A percentile compares a stretch with the other conserved stretches of the same genome.
Conservation (phyloP, 352 stramenopile species). For the Pythium aquatile region DNA sequence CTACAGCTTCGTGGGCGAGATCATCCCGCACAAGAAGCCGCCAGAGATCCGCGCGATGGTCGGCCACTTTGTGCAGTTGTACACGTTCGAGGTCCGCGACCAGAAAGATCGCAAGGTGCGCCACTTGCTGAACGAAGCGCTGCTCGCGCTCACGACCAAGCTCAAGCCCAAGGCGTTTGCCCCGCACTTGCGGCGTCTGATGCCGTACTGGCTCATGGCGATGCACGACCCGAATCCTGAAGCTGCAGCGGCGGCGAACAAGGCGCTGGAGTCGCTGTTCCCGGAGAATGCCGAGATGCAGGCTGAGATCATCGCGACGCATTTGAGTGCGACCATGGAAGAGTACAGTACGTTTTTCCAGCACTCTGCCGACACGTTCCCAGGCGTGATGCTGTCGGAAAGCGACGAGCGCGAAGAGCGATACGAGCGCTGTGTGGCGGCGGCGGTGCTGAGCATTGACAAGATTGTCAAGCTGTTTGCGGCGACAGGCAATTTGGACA, state of each 20-base stretch:
- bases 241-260: slow-evolving; percentile 42
- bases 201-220: slow-evolving; percentile 78
- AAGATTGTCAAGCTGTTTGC: slow-evolving; percentile 55
- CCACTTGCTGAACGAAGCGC: slow-evolving; percentile 71
- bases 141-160: slow-evolving; percentile 54
- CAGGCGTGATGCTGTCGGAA: slow-evolving; percentile 48
- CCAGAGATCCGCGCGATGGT: slow-evolving; percentile 67
- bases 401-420: slow-evolving; percentile 68
- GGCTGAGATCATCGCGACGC: slow-evolving; percentile 26
- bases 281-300: slow-evolving; percentile 32
- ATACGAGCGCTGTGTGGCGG: slow-evolving; percentile 71
- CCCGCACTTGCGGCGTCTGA: slow-evolving; percentile 60
- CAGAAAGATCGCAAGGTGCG: slow-evolving; percentile 84
- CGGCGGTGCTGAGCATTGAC: slow-evolving; percentile 56
- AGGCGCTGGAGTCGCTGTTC: slow-evolving; percentile 59
- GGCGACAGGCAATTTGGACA: slow-evolving; percentile 35
- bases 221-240: slow-evolving; percentile 78
- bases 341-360: slow-evolving; percentile 64
- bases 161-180: slow-evolving; percentile 70
- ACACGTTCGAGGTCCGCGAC: slow-evolving; percentile 77
- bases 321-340: slow-evolving; percentile 38
- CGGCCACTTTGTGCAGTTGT: slow-evolving; percentile 75
- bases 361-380: slow-evolving; percentile 59
- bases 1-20: slow-evolving; percentile 50
- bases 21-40: slow-evolving; percentile 59